A percentile compares a stretch with the other conserved stretches of the same genome.
Conservation (phyloP, 768 basidiomycete genomes). For the Macrolepiota fuliginosa region DNA sequence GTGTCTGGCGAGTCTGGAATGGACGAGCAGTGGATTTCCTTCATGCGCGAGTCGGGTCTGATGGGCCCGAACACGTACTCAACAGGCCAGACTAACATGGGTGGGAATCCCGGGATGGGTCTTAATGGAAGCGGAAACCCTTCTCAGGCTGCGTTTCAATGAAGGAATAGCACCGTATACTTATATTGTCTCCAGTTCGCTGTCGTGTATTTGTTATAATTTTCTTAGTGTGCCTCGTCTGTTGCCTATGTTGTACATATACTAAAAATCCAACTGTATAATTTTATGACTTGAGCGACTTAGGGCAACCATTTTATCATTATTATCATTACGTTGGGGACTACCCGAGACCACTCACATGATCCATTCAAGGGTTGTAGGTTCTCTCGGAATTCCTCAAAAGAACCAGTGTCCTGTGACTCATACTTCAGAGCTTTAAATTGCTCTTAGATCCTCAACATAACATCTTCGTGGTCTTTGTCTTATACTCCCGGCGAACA, state of each 20-base stretch:
- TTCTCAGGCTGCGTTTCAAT: constrained; percentile 1
- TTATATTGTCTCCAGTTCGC: neutral
- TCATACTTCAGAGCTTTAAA: too few relatives aligned
- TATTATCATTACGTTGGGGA: too few relatives aligned
- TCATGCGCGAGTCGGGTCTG: constrained; percentile 62
- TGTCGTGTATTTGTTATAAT: constrained; percentile 3
- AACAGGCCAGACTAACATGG: constrained; percentile 4
- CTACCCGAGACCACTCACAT: too few relatives aligned
- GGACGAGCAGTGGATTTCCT: constrained; percentile 64
- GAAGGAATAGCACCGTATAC: neutral
- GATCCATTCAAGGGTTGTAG: too few relatives aligned
- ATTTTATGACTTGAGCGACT: neutral
- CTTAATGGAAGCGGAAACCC: neutral
- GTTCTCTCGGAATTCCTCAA: too few relatives aligned
- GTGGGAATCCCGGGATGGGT: neutral
- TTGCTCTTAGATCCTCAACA: too few relatives aligned
- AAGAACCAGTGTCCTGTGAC: too few relatives aligned
- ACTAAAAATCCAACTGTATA: neutral
- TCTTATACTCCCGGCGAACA: neutral
- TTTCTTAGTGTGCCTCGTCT: neutral
- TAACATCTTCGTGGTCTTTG: neutral
- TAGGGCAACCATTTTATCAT: too few relatives aligned
- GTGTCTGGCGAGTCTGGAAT: constrained; percentile 58
- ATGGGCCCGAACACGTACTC: constrained; percentile 31
- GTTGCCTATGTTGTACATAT: neutral